A percentile compares a stretch with the other conserved stretches of the same genome.
Evolutionary conservation across 257 asterid species (phyloP).

Genomic region (Orobanche coerulescens): DNA sequence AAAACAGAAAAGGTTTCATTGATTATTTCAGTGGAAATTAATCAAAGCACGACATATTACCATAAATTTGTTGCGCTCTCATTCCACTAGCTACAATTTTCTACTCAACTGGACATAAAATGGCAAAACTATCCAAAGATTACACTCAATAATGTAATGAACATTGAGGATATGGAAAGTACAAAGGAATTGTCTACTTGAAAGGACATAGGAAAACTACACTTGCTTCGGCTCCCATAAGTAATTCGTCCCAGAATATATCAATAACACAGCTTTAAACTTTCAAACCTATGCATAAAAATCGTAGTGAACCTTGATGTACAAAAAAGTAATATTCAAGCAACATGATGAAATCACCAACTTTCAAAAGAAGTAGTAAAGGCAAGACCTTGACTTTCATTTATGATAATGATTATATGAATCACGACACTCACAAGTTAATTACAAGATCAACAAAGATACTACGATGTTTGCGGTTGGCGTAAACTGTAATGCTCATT

Average conservation of each 20-base stretch:
- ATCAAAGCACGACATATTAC: neutral
- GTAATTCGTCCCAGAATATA: neutral
- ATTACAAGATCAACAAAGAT: neutral
- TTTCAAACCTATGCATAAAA: neutral
- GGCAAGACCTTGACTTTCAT: neutral
- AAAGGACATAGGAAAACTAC: neutral
- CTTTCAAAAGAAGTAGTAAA: constrained; percentile 8
- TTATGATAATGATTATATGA: neutral
- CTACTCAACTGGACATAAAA: neutral
- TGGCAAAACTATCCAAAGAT: neutral
- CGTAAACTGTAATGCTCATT: constrained; percentile 25
- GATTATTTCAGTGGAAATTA: neutral
- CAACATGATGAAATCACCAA: neutral
- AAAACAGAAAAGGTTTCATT: neutral
- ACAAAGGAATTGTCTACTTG: neutral
- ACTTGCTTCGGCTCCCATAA: neutral
- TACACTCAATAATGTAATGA: neutral
- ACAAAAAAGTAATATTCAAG: neutral
- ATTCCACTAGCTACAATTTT: neutral
- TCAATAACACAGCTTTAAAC: neutral
- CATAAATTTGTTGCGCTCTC: neutral
- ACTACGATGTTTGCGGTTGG: constrained; percentile 12
- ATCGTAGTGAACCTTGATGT: neutral
- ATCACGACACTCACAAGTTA: neutral
- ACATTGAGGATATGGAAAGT: neutral